Evolutionary conservation across 495 filamentous ascomycete genomes (phyloP).

Genomic region (Neohortaea acidophila): DNA sequence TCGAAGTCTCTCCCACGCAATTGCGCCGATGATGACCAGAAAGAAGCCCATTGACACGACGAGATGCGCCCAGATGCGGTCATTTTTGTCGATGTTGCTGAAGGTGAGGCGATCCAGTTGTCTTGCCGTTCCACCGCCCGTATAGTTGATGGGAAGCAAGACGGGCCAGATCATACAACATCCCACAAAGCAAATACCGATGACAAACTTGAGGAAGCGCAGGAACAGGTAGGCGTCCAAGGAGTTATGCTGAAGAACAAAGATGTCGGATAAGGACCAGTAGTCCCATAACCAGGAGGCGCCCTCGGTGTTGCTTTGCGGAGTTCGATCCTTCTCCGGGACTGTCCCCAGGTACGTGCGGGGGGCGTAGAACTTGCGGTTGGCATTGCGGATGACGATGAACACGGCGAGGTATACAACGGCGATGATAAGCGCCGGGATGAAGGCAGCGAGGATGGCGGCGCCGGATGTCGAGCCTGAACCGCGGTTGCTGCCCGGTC

Average conservation of each 20-base stretch:
- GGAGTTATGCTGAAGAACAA: constrained; percentile 49
- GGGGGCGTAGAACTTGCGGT: constrained; percentile 70
- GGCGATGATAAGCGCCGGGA: constrained; percentile 51
- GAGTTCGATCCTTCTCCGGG: constrained; percentile 47
- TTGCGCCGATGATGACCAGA: constrained; percentile 36
- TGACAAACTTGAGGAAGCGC: constrained; percentile 62
- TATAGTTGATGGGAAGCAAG: constrained; percentile 73
- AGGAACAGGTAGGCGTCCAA: constrained; percentile 76
- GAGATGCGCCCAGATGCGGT: constrained; percentile 47
- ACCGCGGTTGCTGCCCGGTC: constrained; percentile 6
- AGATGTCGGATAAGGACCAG: constrained; percentile 43
- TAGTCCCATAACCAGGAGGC: constrained; percentile 62
- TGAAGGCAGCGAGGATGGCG: constrained; percentile 53
- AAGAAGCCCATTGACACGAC: constrained; percentile 39
- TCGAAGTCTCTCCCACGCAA: constrained; percentile 52
- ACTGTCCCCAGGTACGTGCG: constrained; percentile 71
- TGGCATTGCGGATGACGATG: constrained; percentile 54
- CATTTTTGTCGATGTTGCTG: constrained; percentile 43
- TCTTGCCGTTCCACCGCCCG: constrained; percentile 44
- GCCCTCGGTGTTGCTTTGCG: constrained; percentile 49
- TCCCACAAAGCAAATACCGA: constrained; percentile 63
- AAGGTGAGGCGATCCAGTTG: constrained; percentile 51
- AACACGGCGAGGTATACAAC: constrained; percentile 54
- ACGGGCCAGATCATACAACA: constrained; percentile 71
- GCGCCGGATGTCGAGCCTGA: constrained; percentile 31